A percentile compares a stretch with the other conserved stretches of the same genome.
Conservation (phyloP, 106 monocot species). For the Xerophyta viscosa region DNA sequence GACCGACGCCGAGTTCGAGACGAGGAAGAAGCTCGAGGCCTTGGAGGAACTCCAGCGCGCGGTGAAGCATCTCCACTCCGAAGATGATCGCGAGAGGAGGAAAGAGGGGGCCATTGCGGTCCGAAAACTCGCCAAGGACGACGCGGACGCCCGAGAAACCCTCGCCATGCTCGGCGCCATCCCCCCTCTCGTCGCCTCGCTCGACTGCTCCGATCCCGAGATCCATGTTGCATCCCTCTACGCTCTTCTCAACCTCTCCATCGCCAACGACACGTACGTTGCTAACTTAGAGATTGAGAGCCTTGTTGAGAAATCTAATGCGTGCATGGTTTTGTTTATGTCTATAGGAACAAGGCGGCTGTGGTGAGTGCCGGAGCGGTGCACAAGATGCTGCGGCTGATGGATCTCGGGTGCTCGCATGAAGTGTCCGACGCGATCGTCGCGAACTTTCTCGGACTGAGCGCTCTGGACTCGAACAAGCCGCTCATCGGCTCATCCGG, state of each 20-base stretch:
- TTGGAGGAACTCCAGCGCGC: conserved; percentile 44
- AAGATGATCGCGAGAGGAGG: conserved; percentile 2
- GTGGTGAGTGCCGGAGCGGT: conserved; percentile 66
- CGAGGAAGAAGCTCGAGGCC: conserved; percentile 26
- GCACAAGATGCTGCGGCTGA: conserved; percentile 56
- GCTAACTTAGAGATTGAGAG: neutral
- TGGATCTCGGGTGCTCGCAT: conserved; percentile 3
- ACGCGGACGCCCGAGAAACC: conserved; percentile 45
- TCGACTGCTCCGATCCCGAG: conserved; percentile 28
- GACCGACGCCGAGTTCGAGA: conserved; percentile 15
- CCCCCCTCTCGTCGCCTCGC: conserved; percentile 51
- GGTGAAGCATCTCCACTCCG: conserved; percentile 20
- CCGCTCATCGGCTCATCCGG: conserved; percentile 60
- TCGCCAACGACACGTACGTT: conserved; percentile 56
- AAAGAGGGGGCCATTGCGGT: conserved; percentile 41
- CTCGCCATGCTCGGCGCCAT: conserved; percentile 70
- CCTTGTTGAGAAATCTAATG: neutral
- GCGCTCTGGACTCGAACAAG: conserved; percentile 77
- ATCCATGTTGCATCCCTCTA: conserved; percentile 46
- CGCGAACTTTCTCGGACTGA: conserved; percentile 75
- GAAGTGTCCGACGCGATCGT: conserved; percentile 43
- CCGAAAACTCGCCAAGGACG: conserved; percentile 55
- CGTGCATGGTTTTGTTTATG: neutral
- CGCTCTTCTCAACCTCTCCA: conserved; percentile 81
- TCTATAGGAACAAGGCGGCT: conserved; percentile 72